These are phyloP conservation scores for Cordyceps pruinosa DNA, from an alignment of 2,329 filamentous ascomycete species.

Conservation along the genomic window DNA sequence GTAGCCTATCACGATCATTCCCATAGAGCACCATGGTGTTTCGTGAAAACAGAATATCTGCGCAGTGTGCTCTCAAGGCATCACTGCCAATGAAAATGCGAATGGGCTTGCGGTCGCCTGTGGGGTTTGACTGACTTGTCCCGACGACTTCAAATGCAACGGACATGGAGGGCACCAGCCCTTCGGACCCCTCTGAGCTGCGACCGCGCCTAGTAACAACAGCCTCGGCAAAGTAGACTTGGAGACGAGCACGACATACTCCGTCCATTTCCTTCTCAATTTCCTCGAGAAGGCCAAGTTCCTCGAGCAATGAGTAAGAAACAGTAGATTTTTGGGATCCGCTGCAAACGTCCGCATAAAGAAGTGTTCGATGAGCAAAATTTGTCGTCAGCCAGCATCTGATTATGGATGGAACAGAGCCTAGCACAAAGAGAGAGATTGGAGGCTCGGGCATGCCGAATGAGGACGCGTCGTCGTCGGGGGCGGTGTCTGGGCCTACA, in stretches of 20 bases:
- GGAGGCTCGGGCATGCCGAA: slow-evolving; percentile 68
- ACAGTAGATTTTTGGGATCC: slow-evolving; percentile 86
- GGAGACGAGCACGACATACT: slow-evolving; percentile 62
- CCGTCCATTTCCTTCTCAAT: slow-evolving; percentile 61
- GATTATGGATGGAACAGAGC: slow-evolving; percentile 87
- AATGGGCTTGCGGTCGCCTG: slow-evolving; percentile 51
- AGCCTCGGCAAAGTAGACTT: slow-evolving; percentile 86
- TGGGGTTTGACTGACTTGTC: slow-evolving; percentile 22
- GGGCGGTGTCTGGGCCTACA: slow-evolving; percentile 69
- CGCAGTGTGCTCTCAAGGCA: slow-evolving; percentile 75
- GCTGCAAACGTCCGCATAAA: slow-evolving; percentile 89
- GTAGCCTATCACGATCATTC: slow-evolving; percentile 77
- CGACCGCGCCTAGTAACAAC: slow-evolving; percentile 71
- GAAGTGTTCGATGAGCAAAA: slow-evolving; percentile 80
- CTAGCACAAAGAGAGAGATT: slow-evolving; percentile 76
- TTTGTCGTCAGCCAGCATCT: slow-evolving; percentile 90
- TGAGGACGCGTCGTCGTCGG: slow-evolving; percentile 61
- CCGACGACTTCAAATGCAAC: slow-evolving; percentile 71
- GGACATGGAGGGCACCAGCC: slow-evolving; percentile 65
- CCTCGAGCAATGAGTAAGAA: slow-evolving; percentile 65
- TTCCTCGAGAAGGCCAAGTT: slow-evolving; percentile 62
- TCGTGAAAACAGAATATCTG: slow-evolving; percentile 85
- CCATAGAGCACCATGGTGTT: slow-evolving; percentile 85
- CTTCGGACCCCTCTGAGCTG: slow-evolving; percentile 64
- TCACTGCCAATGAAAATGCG: slow-evolving; percentile 90